Percentiles rank a stretch among this genome's conserved stretches.
Conservation (phyloP, 1,284 basidiomycete genomes). For the Ceratobasidium sp. region DNA sequence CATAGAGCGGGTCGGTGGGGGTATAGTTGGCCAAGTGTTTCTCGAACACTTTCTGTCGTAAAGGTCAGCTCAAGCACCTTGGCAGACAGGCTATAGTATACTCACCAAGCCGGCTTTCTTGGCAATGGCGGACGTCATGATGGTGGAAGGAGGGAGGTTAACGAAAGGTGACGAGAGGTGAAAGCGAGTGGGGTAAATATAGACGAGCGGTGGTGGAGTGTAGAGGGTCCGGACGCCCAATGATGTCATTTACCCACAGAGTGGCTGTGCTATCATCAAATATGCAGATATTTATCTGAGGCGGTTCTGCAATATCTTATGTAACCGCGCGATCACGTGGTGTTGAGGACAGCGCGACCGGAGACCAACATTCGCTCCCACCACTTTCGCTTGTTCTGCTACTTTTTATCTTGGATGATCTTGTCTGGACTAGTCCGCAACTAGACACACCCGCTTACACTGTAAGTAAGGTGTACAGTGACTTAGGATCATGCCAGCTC, state of each 20-base stretch:
- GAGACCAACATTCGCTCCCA: constrained; percentile 20
- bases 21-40: constrained; percentile 74
- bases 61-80: neutral
- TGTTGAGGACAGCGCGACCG: constrained; percentile 34
- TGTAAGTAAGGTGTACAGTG: neutral
- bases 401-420: constrained; percentile 31
- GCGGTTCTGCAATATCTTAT: neutral
- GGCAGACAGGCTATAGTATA: neutral
- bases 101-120: constrained; percentile 51
- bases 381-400: neutral
- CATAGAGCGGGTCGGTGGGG: constrained; percentile 85
- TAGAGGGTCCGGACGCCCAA: neutral
- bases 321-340: constrained; percentile 35
- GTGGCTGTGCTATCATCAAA: neutral
- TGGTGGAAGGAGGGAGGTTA: constrained; percentile 4
- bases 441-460: neutral
- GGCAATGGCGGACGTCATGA: constrained; percentile 44
- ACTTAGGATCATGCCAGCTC: constrained; percentile 16
- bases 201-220: constrained; percentile 14
- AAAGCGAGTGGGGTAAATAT: neutral
- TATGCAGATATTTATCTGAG: neutral
- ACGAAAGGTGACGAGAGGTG: constrained; percentile 13
- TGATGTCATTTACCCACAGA: neutral
- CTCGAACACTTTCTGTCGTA: constrained; percentile 67
- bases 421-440: neutral